Conservation (phyloP, 2,329 filamentous ascomycete genomes). For the Celoporthe dispersa region DNA sequence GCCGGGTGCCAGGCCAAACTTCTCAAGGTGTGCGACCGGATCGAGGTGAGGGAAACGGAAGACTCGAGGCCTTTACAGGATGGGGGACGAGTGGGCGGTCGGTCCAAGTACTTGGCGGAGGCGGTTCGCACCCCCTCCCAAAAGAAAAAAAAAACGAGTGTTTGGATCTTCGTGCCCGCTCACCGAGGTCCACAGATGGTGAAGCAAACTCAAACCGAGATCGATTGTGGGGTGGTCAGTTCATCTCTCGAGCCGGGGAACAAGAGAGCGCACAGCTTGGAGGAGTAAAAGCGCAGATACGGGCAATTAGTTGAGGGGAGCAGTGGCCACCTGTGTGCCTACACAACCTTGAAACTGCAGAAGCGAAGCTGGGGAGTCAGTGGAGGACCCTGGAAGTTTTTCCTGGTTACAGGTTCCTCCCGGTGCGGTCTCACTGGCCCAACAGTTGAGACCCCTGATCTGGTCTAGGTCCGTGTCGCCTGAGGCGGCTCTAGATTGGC, state of each 20-base stretch:
- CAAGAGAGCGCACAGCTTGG: conserved; percentile 5
- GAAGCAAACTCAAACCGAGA: neutral
- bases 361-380: conserved; percentile 13
- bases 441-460: conserved; percentile 13
- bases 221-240: conserved; percentile 4
- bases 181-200: conserved; percentile 6
- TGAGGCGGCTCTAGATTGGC: conserved; percentile 13
- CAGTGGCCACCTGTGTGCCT: conserved; percentile 16
- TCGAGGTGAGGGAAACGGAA: conserved; percentile 1
- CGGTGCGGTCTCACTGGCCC: neutral
- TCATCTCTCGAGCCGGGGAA: conserved; percentile 9
- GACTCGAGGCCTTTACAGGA: neutral
- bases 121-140: conserved; percentile 11
- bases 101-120: neutral
- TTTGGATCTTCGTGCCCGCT: neutral
- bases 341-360: conserved; percentile 6
- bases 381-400: conserved; percentile 17
- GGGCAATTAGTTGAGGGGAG: conserved; percentile 11
- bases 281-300: conserved; percentile 1
- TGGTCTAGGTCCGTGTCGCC: conserved; percentile 12
- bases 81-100: neutral
- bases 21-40: conserved; percentile 11
- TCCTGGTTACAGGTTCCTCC: conserved; percentile 5
- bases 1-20: conserved; percentile 17
- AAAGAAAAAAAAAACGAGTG: neutral